Percentiles rank a stretch among this genome's conserved stretches.
phyloP scores from a whole-genome alignment of 139 green algal genomes.

The Gonium pectorale region DNA sequence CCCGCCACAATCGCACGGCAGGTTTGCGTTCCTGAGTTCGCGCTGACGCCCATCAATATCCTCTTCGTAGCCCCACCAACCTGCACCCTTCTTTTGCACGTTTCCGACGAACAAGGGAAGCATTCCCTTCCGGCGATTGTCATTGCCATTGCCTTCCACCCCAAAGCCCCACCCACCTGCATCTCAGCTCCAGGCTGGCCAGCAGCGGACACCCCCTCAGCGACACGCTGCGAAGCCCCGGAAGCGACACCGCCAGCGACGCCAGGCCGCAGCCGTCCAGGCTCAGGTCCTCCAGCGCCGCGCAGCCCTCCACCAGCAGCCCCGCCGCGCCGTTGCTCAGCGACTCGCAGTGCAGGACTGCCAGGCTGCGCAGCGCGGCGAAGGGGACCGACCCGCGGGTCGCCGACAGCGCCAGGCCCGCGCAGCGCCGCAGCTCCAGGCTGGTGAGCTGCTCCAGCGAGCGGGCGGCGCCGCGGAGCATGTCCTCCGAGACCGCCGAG shows the following conservation, averaged over 20 bases:
- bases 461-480: background rate
- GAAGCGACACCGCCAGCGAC: constrained; percentile 59
- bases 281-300: constrained; percentile 12
- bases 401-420: background rate
- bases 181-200: constrained; percentile 62
- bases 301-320: constrained; percentile 24
- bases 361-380: background rate
- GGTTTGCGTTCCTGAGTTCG: too few relatives aligned
- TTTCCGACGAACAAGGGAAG: too few relatives aligned
- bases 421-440: background rate
- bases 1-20: too few relatives aligned
- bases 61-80: too few relatives aligned
- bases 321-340: background rate
- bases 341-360: background rate
- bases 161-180: constrained; percentile 24
- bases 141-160: too few relatives aligned
- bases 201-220: constrained; percentile 63
- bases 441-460: background rate
- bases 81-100: too few relatives aligned
- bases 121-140: too few relatives aligned
- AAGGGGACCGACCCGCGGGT: background rate
- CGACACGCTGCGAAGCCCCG: constrained; percentile 56
- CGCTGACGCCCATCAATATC: too few relatives aligned
- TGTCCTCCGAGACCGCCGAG: background rate
- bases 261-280: constrained; percentile 51